Percentiles rank a stretch among this genome's conserved stretches.
These are phyloP conservation scores for Pseudogymnoascus sp. DNA, from an alignment of 2,329 filamentous ascomycete species.

Conservation along the genomic window DNA sequence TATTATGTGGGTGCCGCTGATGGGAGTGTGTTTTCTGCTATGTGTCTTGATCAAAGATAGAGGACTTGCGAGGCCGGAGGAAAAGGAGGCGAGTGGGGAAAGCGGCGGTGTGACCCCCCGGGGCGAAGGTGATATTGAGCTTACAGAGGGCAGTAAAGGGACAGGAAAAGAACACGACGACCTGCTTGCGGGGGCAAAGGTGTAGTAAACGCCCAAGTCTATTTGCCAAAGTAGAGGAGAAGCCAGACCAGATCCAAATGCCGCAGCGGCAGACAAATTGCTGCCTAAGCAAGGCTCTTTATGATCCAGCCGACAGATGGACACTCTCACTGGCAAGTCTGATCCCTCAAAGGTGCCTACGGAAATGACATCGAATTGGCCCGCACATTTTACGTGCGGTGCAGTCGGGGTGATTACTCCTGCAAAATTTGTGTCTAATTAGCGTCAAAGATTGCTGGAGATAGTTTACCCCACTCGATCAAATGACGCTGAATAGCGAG, in stretches of 20 bases:
- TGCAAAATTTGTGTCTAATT: not conserved
- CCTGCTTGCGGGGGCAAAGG: not conserved
- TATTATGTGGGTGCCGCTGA: constrained; percentile 45
- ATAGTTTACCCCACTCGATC: not conserved
- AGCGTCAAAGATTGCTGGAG: not conserved
- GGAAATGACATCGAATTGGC: not conserved
- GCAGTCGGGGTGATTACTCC: not conserved
- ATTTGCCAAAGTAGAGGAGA: not conserved
- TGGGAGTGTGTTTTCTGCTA: constrained; percentile 40
- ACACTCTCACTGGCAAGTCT: not conserved
- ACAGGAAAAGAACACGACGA: not conserved
- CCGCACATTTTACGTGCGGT: not conserved
- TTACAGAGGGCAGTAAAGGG: not conserved
- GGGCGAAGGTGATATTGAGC: not conserved
- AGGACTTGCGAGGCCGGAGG: constrained; percentile 33
- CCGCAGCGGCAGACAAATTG: not conserved
- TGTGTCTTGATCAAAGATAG: constrained; percentile 44
- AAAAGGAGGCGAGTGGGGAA: constrained; percentile 13
- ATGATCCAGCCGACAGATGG: not conserved
- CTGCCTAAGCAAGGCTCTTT: too few relatives aligned
- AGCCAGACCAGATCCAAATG: not conserved
- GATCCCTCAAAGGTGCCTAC: too few relatives aligned
- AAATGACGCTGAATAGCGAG: not conserved
- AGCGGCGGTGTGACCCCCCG: not conserved
- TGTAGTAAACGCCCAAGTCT: not conserved